A percentile compares a stretch with the other conserved stretches of the same genome.
Evolutionary conservation across 768 basidiomycete species (phyloP).

Genomic region (Lentinula sp.): DNA sequence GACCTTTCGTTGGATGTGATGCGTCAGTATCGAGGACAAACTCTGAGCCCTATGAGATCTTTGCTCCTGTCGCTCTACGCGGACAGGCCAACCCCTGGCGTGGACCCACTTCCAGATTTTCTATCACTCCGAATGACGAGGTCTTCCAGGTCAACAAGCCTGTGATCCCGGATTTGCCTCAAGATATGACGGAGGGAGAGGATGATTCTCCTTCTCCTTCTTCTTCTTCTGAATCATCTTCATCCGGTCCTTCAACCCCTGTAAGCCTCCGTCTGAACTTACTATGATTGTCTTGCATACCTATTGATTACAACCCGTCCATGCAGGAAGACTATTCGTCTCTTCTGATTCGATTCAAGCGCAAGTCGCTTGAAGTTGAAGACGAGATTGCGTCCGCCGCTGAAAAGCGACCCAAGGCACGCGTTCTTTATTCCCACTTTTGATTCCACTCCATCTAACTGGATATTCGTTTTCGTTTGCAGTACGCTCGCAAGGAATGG

Average conservation of each 20-base stretch:
- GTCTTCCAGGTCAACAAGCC: not conserved
- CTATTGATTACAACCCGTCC: not conserved
- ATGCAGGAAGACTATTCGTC: conserved; percentile 10
- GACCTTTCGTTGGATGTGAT: not conserved
- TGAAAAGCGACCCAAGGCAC: conserved; percentile 37
- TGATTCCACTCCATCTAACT: not conserved
- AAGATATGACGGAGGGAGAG: conserved; percentile 16
- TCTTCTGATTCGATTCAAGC: conserved; percentile 26
- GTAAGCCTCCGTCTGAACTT: conserved; percentile 11
- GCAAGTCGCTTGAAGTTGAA: conserved; percentile 25
- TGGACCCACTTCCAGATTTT: conserved; percentile 4
- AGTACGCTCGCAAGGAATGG: conserved; percentile 15
- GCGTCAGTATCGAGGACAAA: not conserved
- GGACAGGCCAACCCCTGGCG: not conserved
- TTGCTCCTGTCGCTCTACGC: not conserved
- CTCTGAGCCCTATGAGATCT: not conserved
- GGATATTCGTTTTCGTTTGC: not conserved
- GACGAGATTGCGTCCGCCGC: conserved; percentile 8
- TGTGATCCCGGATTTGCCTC: conserved; percentile 17
- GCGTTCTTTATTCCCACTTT: not conserved
- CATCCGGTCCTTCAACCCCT: conserved; percentile 22
- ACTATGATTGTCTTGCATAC: not conserved
- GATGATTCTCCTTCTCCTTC: conserved; percentile 11
- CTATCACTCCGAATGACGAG: conserved; percentile 3
- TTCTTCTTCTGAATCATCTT: conserved; percentile 12